Evolutionary conservation across 2,329 filamentous ascomycete genomes (phyloP).

Genomic region (Neonectria punicea): DNA sequence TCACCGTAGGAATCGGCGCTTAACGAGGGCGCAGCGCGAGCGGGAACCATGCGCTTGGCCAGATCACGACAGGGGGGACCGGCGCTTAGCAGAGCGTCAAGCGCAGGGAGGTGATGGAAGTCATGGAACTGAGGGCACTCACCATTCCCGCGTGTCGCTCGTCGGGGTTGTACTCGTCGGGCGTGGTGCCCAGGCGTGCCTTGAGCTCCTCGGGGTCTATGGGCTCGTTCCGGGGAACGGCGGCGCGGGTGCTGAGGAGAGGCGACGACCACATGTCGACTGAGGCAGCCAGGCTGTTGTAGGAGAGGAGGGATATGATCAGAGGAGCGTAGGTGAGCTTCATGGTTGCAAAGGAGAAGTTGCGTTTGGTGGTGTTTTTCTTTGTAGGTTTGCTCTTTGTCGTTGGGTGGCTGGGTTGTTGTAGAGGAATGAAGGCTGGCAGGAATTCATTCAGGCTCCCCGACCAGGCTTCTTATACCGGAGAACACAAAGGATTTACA

Average conservation of each 20-base stretch:
- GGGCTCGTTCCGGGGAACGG: conserved; percentile 22
- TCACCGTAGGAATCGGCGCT: background rate
- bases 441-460: background rate
- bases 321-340: conserved; percentile 25
- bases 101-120: background rate
- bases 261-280: conserved; percentile 39
- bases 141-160: conserved; percentile 34
- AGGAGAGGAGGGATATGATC: conserved; percentile 25
- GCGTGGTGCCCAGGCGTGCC: conserved; percentile 35
- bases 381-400: background rate
- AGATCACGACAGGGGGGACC: background rate
- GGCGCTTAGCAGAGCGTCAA: conserved; percentile 15
- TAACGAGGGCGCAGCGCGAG: background rate
- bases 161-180: conserved; percentile 27
- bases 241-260: conserved; percentile 26
- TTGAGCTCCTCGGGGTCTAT: conserved; percentile 37
- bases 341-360: conserved; percentile 22
- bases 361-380: background rate
- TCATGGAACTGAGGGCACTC: background rate
- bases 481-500: background rate
- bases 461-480: background rate
- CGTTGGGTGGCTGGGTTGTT: background rate
- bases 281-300: conserved; percentile 29
- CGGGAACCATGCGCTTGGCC: background rate
- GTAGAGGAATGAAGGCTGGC: background rate